Conservation (phyloP, 2,329 filamentous ascomycete species). For the Monilinia aucupariae region DNA sequence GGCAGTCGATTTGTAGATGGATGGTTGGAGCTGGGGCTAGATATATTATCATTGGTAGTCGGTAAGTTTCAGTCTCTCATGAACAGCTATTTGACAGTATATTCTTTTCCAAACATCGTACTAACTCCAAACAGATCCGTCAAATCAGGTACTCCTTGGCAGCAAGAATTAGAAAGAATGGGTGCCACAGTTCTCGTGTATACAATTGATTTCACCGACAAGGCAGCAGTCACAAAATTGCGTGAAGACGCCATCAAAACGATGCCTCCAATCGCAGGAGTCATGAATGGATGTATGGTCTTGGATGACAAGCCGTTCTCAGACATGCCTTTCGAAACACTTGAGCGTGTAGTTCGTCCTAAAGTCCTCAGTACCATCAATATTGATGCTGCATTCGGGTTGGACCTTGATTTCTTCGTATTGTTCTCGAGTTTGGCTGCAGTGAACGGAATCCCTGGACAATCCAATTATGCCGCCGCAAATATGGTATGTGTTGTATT, state of each 20-base stretch:
- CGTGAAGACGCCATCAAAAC: slow-evolving; percentile 12
- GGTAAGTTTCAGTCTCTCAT: slow-evolving; percentile 1
- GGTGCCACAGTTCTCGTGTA: slow-evolving; percentile 16
- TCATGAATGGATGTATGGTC: slow-evolving; percentile 43
- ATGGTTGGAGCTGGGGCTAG: slow-evolving; percentile 39
- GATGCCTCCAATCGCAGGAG: slow-evolving; percentile 37
- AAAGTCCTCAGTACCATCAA: slow-evolving; percentile 36
- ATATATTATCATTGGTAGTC: slow-evolving; percentile 7
- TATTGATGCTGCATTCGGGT: slow-evolving; percentile 34
- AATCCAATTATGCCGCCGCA: slow-evolving; percentile 37
- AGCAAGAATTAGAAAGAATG: slow-evolving; percentile 23
- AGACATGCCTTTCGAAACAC: slow-evolving; percentile 30
- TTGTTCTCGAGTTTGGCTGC: slow-evolving; percentile 37
- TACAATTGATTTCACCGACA: slow-evolving; percentile 23
- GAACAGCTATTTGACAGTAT: no score
- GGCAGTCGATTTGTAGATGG: slow-evolving; percentile 39
- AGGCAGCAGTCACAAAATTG: neutral
- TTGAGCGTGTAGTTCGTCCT: slow-evolving; percentile 32
- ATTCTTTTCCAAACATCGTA: neutral
- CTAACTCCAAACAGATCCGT: slow-evolving; percentile 33
- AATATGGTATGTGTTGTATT: slow-evolving; percentile 35
- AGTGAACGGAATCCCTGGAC: slow-evolving; percentile 35
- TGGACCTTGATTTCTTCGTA: slow-evolving; percentile 41
- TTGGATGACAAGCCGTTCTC: slow-evolving; percentile 34
- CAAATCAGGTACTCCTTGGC: slow-evolving; percentile 29